Conservation (phyloP, 1,284 basidiomycete genomes). For the Microbotryomycetes sp. region DNA sequence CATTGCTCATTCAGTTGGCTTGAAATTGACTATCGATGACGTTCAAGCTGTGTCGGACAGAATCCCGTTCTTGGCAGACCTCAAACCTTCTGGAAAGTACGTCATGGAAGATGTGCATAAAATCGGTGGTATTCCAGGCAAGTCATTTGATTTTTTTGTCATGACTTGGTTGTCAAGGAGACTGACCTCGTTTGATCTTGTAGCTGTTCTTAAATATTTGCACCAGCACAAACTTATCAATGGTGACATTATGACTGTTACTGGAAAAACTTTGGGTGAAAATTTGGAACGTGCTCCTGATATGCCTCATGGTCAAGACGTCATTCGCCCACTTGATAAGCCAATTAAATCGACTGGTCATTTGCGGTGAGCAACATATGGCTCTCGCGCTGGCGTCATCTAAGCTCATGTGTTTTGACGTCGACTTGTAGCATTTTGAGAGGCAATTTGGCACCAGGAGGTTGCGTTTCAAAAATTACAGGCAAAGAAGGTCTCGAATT, state of each 20-base stretch:
- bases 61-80: slow-evolving; percentile 78
- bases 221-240: slow-evolving; percentile 75
- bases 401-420: background rate
- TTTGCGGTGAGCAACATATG: slow-evolving; percentile 71
- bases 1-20: slow-evolving; percentile 78
- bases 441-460: slow-evolving; percentile 85
- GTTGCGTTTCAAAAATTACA: slow-evolving; percentile 91
- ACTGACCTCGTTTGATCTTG: slow-evolving; percentile 18
- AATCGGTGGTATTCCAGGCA: slow-evolving; percentile 80
- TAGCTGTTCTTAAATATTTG: slow-evolving; percentile 75
- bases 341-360: slow-evolving; percentile 87
- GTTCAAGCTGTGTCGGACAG: slow-evolving; percentile 79
- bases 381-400: slow-evolving; percentile 29
- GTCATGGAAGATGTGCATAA: slow-evolving; percentile 85
- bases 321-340: slow-evolving; percentile 72
- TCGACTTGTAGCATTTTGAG: slow-evolving; percentile 63
- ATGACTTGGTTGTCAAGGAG: background rate
- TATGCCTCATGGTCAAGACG: slow-evolving; percentile 65
- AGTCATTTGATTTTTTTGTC: slow-evolving; percentile 43
- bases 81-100: slow-evolving; percentile 85
- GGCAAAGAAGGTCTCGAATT: slow-evolving; percentile 90
- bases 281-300: slow-evolving; percentile 76
- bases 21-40: slow-evolving; percentile 74
- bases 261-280: slow-evolving; percentile 77
- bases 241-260: slow-evolving; percentile 79